These are phyloP conservation scores for Myxozyma neotropica DNA, from an alignment of 805 yeast genomes.

Conservation along the genomic window DNA sequence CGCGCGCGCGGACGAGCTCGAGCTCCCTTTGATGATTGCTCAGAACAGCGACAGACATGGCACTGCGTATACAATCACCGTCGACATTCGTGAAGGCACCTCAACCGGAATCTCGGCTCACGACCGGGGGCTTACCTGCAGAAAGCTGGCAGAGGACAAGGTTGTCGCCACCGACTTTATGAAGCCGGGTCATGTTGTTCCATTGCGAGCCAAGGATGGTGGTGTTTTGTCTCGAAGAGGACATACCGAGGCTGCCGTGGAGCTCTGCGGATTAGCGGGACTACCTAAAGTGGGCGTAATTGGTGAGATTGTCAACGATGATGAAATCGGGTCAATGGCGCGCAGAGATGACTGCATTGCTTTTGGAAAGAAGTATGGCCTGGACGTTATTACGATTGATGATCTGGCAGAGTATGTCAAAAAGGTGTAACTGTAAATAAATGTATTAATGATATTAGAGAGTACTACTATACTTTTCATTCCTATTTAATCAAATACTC, in stretches of 20 bases:
- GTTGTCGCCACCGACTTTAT: constrained; percentile 67
- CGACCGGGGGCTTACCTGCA: constrained; percentile 85
- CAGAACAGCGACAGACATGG: constrained; percentile 81
- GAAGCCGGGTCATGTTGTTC: constrained; percentile 93
- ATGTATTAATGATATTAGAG: background rate
- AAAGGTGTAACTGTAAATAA: background rate
- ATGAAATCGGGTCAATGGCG: constrained; percentile 88
- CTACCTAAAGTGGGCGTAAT: constrained; percentile 86
- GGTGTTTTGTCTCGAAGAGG: constrained; percentile 82
- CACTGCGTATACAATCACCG: constrained; percentile 94
- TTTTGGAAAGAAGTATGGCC: constrained; percentile 62
- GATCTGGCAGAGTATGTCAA: constrained; percentile 60
- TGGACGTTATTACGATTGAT: constrained; percentile 79
- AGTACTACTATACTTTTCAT: background rate
- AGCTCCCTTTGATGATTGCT: constrained; percentile 75
- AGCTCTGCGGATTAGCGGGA: constrained; percentile 74
- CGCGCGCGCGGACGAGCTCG: constrained; percentile 75
- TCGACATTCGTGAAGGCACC: constrained; percentile 83
- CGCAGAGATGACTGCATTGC: constrained; percentile 80
- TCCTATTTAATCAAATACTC: background rate
- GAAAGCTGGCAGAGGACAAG: constrained; percentile 62
- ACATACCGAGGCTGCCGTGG: constrained; percentile 97
- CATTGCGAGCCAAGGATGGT: constrained; percentile 87
- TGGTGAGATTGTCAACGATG: constrained; percentile 90
- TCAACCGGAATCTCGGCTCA: constrained; percentile 96